These are phyloP conservation scores for Lycium ferocissimum DNA, from an alignment of 257 asterid genomes.

Conservation along the genomic window DNA sequence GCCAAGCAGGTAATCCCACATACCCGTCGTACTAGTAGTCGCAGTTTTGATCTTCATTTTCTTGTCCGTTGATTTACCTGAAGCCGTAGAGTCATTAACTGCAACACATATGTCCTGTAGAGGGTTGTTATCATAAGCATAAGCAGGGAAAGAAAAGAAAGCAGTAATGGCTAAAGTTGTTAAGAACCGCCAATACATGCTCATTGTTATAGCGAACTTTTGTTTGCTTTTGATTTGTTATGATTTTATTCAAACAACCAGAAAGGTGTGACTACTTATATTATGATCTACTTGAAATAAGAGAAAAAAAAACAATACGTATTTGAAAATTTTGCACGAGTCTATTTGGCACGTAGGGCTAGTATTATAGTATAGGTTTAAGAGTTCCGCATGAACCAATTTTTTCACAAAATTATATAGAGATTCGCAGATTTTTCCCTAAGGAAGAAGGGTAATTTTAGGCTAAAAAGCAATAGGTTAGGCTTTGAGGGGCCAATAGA, in stretches of 20 bases:
- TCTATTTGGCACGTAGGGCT: too few relatives aligned
- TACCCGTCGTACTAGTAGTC: too few relatives aligned
- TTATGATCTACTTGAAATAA: too few relatives aligned
- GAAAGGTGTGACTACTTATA: not conserved
- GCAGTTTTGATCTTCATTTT: too few relatives aligned
- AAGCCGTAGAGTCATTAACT: not conserved
- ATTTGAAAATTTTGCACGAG: too few relatives aligned
- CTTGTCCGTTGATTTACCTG: not conserved
- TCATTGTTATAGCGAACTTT: not conserved
- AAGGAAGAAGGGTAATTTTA: too few relatives aligned
- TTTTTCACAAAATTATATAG: too few relatives aligned
- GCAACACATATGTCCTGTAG: constrained; percentile 4
- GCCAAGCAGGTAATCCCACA: too few relatives aligned
- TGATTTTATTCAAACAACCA: not conserved
- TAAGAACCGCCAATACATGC: not conserved
- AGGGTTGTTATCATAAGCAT: constrained; percentile 14
- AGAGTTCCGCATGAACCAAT: too few relatives aligned
- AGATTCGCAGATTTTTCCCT: too few relatives aligned
- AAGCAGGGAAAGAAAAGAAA: not conserved
- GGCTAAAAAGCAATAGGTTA: not conserved
- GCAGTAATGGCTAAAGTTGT: not conserved
- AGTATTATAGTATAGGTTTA: too few relatives aligned
- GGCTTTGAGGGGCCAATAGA: not conserved
- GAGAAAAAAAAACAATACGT: not conserved
- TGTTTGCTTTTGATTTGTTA: not conserved